These are phyloP conservation scores for Trypanosoma grayi DNA, from an alignment of 208 protist genomes.

Conservation along the genomic window DNA sequence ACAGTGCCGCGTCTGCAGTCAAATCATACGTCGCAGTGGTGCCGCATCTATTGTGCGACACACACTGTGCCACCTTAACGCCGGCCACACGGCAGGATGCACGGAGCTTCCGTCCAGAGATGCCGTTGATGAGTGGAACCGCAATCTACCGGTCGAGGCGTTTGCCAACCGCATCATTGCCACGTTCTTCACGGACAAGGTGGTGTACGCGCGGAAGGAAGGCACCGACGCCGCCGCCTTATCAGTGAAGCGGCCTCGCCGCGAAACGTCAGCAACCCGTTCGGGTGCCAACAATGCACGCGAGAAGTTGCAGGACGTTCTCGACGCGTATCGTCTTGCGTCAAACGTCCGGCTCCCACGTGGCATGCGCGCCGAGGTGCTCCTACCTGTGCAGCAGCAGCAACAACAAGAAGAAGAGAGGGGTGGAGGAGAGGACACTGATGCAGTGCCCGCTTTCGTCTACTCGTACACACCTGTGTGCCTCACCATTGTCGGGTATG, in stretches of 20 bases:
- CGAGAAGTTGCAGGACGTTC: background rate
- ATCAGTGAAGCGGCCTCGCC: conserved; percentile 5
- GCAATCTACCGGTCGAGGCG: conserved; percentile 34
- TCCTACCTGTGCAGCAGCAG: conserved; percentile 12
- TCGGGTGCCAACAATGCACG: background rate
- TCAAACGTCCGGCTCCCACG: conserved; percentile 5
- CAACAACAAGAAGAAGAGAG: conserved; percentile 2
- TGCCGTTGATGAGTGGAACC: conserved; percentile 45
- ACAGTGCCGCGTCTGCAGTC: conserved; percentile 47
- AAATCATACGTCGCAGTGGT: conserved; percentile 39
- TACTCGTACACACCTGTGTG: conserved; percentile 11
- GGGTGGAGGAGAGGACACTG: background rate
- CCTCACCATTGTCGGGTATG: conserved; percentile 59
- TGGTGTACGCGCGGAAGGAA: background rate
- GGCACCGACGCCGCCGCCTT: background rate
- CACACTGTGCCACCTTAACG: conserved; percentile 35
- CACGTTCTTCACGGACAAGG: conserved; percentile 18
- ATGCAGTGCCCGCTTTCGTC: background rate
- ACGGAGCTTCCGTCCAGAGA: conserved; percentile 20
- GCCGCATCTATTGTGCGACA: conserved; percentile 42
- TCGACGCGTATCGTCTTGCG: background rate
- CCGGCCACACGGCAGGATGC: background rate
- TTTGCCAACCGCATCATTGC: conserved; percentile 21
- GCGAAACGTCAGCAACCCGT: background rate
- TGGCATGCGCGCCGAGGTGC: conserved; percentile 21